These are phyloP conservation scores for Botrytis fabae DNA, from an alignment of 2,329 filamentous ascomycete genomes.

Conservation along the genomic window DNA sequence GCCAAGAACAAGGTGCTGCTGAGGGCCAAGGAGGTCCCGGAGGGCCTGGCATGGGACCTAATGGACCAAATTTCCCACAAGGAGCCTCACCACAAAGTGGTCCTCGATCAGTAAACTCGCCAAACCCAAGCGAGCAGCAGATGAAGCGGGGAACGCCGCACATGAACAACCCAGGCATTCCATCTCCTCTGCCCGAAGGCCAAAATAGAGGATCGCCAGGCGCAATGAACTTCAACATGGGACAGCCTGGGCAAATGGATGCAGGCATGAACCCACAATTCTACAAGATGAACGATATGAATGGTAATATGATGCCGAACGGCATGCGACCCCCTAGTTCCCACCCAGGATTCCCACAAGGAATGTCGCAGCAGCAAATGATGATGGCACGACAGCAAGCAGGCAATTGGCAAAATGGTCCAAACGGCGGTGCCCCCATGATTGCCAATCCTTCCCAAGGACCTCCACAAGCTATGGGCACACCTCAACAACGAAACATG, in stretches of 20 bases:
- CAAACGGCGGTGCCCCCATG: conserved; percentile 43
- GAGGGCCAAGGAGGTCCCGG: conserved; percentile 50
- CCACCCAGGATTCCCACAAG: conserved; percentile 59
- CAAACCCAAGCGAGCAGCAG: conserved; percentile 74
- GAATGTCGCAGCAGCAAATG: conserved; percentile 53
- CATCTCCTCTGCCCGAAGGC: conserved; percentile 70
- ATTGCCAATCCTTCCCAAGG: conserved; percentile 49
- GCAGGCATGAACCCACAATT: conserved; percentile 59
- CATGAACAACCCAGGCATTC: conserved; percentile 67
- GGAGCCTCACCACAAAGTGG: conserved; percentile 70
- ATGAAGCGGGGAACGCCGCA: conserved; percentile 78
- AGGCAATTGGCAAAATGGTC: conserved; percentile 39
- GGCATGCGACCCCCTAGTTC: conserved; percentile 69
- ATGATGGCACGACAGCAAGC: conserved; percentile 55
- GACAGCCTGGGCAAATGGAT: conserved; percentile 54
- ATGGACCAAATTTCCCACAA: conserved; percentile 63
- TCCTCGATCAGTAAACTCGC: conserved; percentile 67
- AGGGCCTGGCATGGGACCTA: conserved; percentile 53
- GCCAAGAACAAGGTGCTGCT: conserved; percentile 70
- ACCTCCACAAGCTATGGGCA: conserved; percentile 49
- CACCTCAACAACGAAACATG: conserved; percentile 72
- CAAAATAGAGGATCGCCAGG: conserved; percentile 67
- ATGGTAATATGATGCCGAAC: conserved; percentile 62
- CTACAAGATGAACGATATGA: conserved; percentile 55
- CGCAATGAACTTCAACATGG: conserved; percentile 61